Evolutionary conservation across 2,329 filamentous ascomycete genomes (phyloP), one percentile per base, ranked within the genome.

Genomic region (Aspergillus sp.): DNA sequence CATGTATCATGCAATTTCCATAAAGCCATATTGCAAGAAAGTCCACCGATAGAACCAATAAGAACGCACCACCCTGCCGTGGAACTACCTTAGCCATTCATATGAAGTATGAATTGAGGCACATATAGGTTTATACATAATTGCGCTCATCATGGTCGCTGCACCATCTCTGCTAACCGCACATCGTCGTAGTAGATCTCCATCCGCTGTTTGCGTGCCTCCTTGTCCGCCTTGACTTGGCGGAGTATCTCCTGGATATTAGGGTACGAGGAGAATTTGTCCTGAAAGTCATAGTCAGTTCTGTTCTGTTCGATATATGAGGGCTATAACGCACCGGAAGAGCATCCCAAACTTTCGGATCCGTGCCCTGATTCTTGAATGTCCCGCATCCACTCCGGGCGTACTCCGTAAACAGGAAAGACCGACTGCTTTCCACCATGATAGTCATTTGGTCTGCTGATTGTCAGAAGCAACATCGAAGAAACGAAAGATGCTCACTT

Each of bases 381-480:
- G 58, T 61, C 2, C 64, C 64, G 41, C 64, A 67, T 29, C 59
- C 58, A 40, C 42, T 47, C 9, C 62, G 60, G 1, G 59, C 64
- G 48, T 67, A 66, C 23, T 65, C 63, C 1, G 64, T 65, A 47
- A 67, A 66, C 19, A 67, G 52, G 40, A 66, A 64, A 7, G 59
- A 56, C 16, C 64, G 61, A 42, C 63, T 65, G 34, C 63, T 65
- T 49, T 67, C 64, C 3, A 66, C 48, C 64, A 67, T 67, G 46
- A 67, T 63, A 5, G 64, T 66, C 64, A 66, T 67, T 61, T 67
- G 64, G 31, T 67, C 63, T 66, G 13, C 16, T 23, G 19, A 17
- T 13, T 20, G 9, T 19, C 47, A 17, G 46, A 21, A 21, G 29
- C 11, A 13, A 13, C 19, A 5, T 45, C 32, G 14, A 20, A 32